Evolutionary conservation across 78 protist genomes (phyloP), one percentile per base, ranked within the genome.

Genomic region (Dictyostelium brefeldianum): DNA sequence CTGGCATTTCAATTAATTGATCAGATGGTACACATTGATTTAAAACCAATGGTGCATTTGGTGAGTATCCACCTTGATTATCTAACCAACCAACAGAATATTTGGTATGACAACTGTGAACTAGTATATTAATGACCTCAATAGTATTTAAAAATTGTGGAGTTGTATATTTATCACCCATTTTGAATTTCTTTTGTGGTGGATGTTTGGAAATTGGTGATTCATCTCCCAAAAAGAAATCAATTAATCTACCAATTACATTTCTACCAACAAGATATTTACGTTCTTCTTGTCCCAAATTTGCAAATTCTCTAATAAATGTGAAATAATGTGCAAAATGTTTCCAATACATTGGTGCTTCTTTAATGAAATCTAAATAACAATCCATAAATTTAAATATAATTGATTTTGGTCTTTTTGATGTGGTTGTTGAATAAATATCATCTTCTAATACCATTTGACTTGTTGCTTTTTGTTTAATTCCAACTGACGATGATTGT

Each of bases 191-290:
- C 77, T 85, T 85, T 9, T 83, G 91, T 36, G 81, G 92, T 85
- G 92, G 92, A 41, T 51, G 29, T 75, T 75, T 75, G 29, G 67
- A 15, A 14, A 53, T 15, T 85, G 81, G 92, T 4, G 92, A 85
- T 46, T 85, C 92, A 20, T 85, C 92, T 10, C 92, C 95, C 81
- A 90, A 48, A 53, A 47, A 90, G 82, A 90, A 80, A n/a, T 90
- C 90, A 17, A 90, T 67, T 11, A 90, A 69, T 14, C 82, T 53
- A 4, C 81, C 73, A 22, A 90, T 41, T 5, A 90, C 80, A 48
- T 69, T 59, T 64, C 84, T 41, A 12, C 43, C n/a, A 17, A 90
- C 50, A 4, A 90, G 54, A 27, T 70, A 70, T 9, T 27, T 27
- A 27, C 73, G 51, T 41, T 90, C 95, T 54, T 78, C 79, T 5